These are phyloP conservation scores for Penicillium sclerotiorum DNA, from an alignment of 2,329 filamentous ascomycete genomes.

Conservation along the genomic window DNA sequence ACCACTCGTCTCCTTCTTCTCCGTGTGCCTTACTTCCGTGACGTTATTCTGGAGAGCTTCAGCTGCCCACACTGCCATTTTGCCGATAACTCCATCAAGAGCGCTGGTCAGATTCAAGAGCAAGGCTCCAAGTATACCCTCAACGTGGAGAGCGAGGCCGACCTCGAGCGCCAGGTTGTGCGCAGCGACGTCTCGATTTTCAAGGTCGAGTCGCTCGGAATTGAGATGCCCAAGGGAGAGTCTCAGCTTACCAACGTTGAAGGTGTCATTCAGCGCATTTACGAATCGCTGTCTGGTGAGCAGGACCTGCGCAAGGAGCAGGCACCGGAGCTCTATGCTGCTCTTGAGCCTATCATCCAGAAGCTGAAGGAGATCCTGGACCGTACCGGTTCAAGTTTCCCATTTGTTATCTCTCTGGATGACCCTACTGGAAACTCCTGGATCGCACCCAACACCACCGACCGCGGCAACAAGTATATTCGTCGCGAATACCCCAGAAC, in stretches of 20 bases:
- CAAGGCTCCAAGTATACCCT: constrained; percentile 84
- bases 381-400: constrained; percentile 75
- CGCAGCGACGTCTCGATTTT: constrained; percentile 87
- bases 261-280: constrained; percentile 75
- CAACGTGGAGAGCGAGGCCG: constrained; percentile 69
- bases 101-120: constrained; percentile 90
- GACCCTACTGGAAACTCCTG: constrained; percentile 96
- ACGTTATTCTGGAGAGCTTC: constrained; percentile 97
- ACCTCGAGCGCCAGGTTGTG: constrained; percentile 85
- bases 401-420: constrained; percentile 85
- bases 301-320: constrained; percentile 81
- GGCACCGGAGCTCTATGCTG: constrained; percentile 74
- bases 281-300: constrained; percentile 77
- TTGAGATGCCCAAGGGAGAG: constrained; percentile 88
- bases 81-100: constrained; percentile 91
- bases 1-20: constrained; percentile 85
- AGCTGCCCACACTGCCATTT: constrained; percentile 85
- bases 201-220: constrained; percentile 85
- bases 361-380: constrained; percentile 76
- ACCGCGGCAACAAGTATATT: constrained; percentile 84
- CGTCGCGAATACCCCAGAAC: constrained; percentile 83
- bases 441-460: constrained; percentile 79
- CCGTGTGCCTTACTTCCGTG: constrained; percentile 93
- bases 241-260: constrained; percentile 94
- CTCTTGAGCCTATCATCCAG: constrained; percentile 75